Evolutionary conservation across 148 eudicot genomes (phyloP).

Genomic region (Pharnaceum exiguum): DNA sequence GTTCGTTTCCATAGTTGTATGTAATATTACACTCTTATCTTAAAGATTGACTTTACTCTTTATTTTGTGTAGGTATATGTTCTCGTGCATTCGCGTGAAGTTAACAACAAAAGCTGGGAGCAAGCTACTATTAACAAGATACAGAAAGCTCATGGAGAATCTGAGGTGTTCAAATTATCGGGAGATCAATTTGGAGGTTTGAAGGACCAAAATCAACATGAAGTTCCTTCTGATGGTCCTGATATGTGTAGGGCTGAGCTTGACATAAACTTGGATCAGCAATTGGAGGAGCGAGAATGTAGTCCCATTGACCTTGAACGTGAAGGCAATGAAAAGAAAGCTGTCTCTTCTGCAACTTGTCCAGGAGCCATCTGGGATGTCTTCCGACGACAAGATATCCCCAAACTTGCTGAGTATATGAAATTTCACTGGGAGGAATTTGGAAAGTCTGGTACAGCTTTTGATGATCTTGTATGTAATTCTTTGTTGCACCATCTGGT

Average conservation of each 20-base stretch:
- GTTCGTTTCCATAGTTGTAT: no score
- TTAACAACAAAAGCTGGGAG: slow-evolving; percentile 40
- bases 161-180: slow-evolving; percentile 27
- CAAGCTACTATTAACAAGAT: slow-evolving; percentile 28
- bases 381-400: slow-evolving; percentile 76
- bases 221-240: slow-evolving; percentile 23
- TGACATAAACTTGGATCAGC: slow-evolving; percentile 33
- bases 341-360: slow-evolving; percentile 16
- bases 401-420: slow-evolving; percentile 63
- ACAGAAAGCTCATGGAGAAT: slow-evolving; percentile 30
- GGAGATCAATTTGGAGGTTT: slow-evolving; percentile 28
- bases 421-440: slow-evolving; percentile 47
- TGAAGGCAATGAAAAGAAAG: slow-evolving; percentile 23
- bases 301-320: slow-evolving; percentile 29
- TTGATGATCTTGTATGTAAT: slow-evolving; percentile 38
- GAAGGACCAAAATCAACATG: slow-evolving; percentile 25
- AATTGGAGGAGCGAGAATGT: slow-evolving; percentile 28
- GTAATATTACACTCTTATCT: no score
- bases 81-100: slow-evolving; percentile 71
- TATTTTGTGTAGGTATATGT: slow-evolving; percentile 58
- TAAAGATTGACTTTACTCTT: not conserved
- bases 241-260: slow-evolving; percentile 31
- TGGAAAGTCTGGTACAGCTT: slow-evolving; percentile 26
- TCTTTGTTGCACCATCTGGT: slow-evolving; percentile 10
- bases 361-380: slow-evolving; percentile 90